These are phyloP conservation scores for Leishmania arabica DNA, from an alignment of 208 protist genomes.

Conservation along the genomic window DNA sequence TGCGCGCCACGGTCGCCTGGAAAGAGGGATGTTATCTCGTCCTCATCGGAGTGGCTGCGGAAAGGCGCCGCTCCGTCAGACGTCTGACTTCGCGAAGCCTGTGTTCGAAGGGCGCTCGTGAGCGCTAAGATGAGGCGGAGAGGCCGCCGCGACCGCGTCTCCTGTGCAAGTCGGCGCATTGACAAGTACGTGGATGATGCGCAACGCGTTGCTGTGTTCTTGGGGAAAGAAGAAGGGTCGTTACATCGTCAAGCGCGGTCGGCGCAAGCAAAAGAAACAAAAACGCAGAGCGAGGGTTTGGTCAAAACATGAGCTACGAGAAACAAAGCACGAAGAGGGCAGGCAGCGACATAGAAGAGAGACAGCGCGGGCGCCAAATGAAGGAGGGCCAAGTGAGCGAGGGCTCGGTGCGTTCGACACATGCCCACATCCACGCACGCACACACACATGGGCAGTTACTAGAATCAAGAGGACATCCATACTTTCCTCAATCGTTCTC, in stretches of 20 bases:
- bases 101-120: neutral
- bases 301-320: neutral
- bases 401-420: neutral
- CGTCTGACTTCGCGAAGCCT: neutral
- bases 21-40: slow-evolving; percentile 3
- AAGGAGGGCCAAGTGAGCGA: neutral
- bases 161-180: slow-evolving; percentile 1
- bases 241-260: neutral
- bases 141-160: no score
- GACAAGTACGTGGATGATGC: neutral
- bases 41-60: neutral
- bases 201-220: neutral
- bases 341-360: neutral
- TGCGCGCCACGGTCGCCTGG: neutral
- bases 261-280: neutral
- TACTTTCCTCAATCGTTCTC: neutral
- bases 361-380: neutral
- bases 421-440: neutral
- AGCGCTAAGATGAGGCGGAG: neutral
- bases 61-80: no score
- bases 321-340: neutral
- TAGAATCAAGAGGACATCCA: neutral
- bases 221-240: neutral
- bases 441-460: neutral
- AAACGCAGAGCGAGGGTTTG: neutral